Conservation (phyloP, 805 yeast genomes). For the Soucietia sequanensis region DNA sequence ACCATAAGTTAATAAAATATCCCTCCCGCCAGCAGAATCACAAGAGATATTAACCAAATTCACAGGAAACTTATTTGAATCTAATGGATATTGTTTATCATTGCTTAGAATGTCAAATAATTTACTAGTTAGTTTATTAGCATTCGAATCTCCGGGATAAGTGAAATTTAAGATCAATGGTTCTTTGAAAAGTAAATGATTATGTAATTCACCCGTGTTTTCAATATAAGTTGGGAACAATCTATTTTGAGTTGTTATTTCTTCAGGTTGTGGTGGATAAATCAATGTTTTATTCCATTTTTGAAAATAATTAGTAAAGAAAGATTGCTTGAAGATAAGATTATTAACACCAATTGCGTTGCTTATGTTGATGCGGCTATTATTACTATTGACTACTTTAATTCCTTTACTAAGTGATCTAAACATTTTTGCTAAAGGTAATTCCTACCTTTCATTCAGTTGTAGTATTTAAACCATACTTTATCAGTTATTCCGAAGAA, state of each 20-base stretch:
- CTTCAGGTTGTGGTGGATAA: constrained; percentile 40
- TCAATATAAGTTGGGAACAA: constrained; percentile 45
- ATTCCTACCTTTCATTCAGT: too few species aligned
- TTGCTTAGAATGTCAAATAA: constrained; percentile 38
- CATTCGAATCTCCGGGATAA: constrained; percentile 57
- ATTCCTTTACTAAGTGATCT: too few species aligned
- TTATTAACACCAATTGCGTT: too few species aligned
- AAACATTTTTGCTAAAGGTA: too few species aligned
- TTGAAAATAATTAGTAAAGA: constrained; percentile 1
- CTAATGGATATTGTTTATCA: constrained; percentile 34
- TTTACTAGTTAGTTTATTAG: constrained; percentile 62
- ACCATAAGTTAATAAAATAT: constrained; percentile 54
- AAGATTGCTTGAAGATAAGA: not conserved
- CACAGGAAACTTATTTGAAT: constrained; percentile 38
- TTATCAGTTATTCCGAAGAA: too few species aligned
- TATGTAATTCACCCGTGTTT: constrained; percentile 58
- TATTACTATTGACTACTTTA: too few species aligned
- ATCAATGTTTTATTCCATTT: constrained; percentile 14
- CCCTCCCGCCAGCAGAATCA: constrained; percentile 63
- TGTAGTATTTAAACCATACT: too few species aligned
- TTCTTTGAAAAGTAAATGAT: constrained; percentile 47
- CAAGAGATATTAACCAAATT: constrained; percentile 71
- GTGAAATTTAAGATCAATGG: constrained; percentile 77
- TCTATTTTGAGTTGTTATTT: constrained; percentile 39
- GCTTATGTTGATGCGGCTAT: too few species aligned